Conservation (phyloP, 176 grass and related monocot species). For the Bromus sterilis region DNA sequence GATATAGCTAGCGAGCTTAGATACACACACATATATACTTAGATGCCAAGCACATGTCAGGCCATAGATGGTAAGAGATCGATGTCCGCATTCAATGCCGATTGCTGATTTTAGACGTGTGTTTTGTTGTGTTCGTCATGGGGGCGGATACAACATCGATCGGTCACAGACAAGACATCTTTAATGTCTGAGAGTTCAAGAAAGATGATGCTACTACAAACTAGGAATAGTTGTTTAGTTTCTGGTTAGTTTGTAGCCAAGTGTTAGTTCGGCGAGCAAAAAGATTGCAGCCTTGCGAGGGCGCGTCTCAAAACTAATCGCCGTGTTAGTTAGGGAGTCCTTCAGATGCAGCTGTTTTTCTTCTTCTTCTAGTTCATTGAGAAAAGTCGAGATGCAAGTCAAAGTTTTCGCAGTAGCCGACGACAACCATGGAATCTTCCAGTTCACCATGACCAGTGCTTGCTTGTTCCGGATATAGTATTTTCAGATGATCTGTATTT, state of each 20-base stretch:
- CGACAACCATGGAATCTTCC: neutral
- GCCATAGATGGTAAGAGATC: neutral
- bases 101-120: neutral
- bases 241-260: neutral
- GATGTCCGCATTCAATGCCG: neutral
- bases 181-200: neutral
- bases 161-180: neutral
- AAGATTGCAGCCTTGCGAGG: neutral
- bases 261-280: conserved; percentile 14
- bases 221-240: neutral
- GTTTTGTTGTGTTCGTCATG: neutral
- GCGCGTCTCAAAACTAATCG: neutral
- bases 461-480: conserved; percentile 6
- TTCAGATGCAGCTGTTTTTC: neutral
- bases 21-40: neutral
- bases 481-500: conserved; percentile 1
- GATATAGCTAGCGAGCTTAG: neutral
- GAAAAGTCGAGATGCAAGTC: conserved; percentile 9
- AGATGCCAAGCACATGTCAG: neutral
- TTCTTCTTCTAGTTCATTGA: neutral
- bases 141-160: neutral
- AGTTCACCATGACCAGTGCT: neutral
- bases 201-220: neutral
- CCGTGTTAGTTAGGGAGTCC: neutral
- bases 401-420: neutral